These are phyloP conservation scores for Nicotiana obtusifolia DNA, from an alignment of 257 asterid species.

Conservation along the genomic window DNA sequence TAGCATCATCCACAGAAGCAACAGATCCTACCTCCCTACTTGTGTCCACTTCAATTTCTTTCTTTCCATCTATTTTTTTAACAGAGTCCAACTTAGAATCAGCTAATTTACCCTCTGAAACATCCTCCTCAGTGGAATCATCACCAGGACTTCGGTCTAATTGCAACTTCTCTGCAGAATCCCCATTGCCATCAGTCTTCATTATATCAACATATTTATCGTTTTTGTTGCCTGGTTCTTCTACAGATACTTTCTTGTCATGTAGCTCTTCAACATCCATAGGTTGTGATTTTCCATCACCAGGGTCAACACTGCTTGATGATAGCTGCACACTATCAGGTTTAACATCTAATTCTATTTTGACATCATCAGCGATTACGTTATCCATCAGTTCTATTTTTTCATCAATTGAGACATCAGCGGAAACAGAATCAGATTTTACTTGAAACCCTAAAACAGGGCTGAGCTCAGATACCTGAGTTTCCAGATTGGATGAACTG, in stretches of 20 bases:
- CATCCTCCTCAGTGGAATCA: slow-evolving; percentile 83
- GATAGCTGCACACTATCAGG: slow-evolving; percentile 23
- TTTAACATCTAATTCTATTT: slow-evolving; percentile 41
- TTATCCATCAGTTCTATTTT: slow-evolving; percentile 66
- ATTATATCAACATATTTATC: too few relatives aligned
- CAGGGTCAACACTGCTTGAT: slow-evolving; percentile 35
- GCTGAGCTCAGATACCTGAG: slow-evolving; percentile 80
- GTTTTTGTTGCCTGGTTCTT: too few relatives aligned
- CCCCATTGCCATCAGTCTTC: neutral
- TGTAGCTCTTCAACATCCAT: slow-evolving; percentile 53
- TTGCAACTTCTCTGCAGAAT: too few relatives aligned
- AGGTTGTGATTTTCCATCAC: slow-evolving; percentile 45
- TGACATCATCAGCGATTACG: slow-evolving; percentile 50
- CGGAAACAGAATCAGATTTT: too few relatives aligned
- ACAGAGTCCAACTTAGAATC: slow-evolving; percentile 31
- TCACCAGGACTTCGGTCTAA: slow-evolving; percentile 40
- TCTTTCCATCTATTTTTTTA: slow-evolving; percentile 31
- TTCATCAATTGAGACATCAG: slow-evolving; percentile 31
- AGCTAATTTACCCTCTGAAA: slow-evolving; percentile 40
- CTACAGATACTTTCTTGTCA: slow-evolving; percentile 8
- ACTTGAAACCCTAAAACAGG: slow-evolving; percentile 9
- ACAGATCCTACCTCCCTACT: slow-evolving; percentile 42
- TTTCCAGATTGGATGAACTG: slow-evolving; percentile 34
- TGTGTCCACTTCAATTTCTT: slow-evolving; percentile 6
- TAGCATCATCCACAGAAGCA: slow-evolving; percentile 46